Conservation (phyloP, 2,329 filamentous ascomycete species). For the Colletotrichum navitas region DNA sequence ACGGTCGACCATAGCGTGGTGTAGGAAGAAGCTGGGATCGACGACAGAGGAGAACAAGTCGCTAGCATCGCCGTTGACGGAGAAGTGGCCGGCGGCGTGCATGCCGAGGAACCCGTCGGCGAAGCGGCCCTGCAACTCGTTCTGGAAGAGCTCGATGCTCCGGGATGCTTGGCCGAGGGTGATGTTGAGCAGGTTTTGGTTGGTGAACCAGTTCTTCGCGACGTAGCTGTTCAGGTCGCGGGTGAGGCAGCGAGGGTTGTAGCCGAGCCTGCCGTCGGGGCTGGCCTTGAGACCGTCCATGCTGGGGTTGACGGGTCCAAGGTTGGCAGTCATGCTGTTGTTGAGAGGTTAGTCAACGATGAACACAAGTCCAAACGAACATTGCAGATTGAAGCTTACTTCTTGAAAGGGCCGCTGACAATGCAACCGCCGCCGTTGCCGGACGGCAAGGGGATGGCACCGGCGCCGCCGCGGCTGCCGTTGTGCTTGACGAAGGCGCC, state of each 20-base stretch:
- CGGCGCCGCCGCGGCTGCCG: conserved; percentile 42
- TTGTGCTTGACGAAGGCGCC: conserved; percentile 50
- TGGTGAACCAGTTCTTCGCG: conserved; percentile 40
- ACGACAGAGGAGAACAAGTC: conserved; percentile 50
- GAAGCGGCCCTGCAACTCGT: conserved; percentile 51
- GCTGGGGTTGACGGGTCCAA: conserved; percentile 54
- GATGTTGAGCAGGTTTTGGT: conserved; percentile 47
- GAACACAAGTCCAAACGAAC: fast-evolving
- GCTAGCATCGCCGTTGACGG: conserved; percentile 52
- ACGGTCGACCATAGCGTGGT: conserved; percentile 49
- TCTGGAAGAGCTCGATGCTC: conserved; percentile 52
- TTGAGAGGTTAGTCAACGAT: conserved; percentile 52
- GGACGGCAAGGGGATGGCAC: conserved; percentile 49
- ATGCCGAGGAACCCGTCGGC: conserved; percentile 47
- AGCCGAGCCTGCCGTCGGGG: conserved; percentile 46
- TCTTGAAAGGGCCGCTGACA: conserved; percentile 49
- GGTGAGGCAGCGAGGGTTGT: conserved; percentile 61
- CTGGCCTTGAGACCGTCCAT: conserved; percentile 46
- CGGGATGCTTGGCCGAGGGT: conserved; percentile 45
- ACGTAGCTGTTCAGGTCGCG: conserved; percentile 55
- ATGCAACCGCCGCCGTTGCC: conserved; percentile 54
- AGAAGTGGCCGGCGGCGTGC: conserved; percentile 55
- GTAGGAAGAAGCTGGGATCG: conserved; percentile 48
- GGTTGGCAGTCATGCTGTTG: conserved; percentile 51
- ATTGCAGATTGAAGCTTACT: conserved; percentile 43